Evolutionary conservation across 768 basidiomycete species (phyloP).

Genomic region (Lentinula raphanica): DNA sequence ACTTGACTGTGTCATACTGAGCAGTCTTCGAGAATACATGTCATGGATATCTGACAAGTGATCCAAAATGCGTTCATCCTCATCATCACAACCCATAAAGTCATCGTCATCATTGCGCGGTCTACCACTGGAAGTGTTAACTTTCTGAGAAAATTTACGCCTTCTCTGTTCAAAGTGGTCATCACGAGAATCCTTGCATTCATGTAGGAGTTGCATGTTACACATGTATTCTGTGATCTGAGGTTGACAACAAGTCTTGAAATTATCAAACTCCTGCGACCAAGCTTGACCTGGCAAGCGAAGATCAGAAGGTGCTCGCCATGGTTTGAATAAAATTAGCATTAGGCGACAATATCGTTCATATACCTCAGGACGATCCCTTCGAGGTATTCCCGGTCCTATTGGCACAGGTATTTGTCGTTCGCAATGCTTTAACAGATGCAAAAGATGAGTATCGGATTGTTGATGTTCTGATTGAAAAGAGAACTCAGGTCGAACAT

Average conservation of each 20-base stretch:
- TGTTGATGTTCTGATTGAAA: not conserved
- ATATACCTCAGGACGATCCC: not conserved
- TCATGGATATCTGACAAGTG: too few species aligned
- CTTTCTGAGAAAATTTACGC: too few species aligned
- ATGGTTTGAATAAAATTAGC: slow-evolving; percentile 11
- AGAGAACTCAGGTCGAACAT: not conserved
- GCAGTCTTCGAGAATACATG: too few species aligned
- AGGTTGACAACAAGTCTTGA: not conserved
- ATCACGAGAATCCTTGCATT: slow-evolving; percentile 7
- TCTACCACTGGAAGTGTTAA: not conserved
- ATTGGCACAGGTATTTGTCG: not conserved
- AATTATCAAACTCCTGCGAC: not conserved
- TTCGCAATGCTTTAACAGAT: too few species aligned
- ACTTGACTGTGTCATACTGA: too few species aligned
- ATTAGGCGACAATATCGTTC: slow-evolving; percentile 3
- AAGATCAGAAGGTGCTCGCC: not conserved
- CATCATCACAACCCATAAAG: too few species aligned
- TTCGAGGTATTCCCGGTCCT: not conserved
- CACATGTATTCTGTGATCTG: not conserved
- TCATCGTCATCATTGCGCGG: not conserved
- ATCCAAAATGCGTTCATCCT: too few species aligned
- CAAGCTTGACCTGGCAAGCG: not conserved
- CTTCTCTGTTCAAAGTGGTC: too few species aligned
- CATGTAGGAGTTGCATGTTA: slow-evolving; percentile 9
- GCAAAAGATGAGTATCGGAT: not conserved